Evolutionary conservation across 2,329 filamentous ascomycete genomes (phyloP).

Genomic region (Beauveria rudraprayagi): DNA sequence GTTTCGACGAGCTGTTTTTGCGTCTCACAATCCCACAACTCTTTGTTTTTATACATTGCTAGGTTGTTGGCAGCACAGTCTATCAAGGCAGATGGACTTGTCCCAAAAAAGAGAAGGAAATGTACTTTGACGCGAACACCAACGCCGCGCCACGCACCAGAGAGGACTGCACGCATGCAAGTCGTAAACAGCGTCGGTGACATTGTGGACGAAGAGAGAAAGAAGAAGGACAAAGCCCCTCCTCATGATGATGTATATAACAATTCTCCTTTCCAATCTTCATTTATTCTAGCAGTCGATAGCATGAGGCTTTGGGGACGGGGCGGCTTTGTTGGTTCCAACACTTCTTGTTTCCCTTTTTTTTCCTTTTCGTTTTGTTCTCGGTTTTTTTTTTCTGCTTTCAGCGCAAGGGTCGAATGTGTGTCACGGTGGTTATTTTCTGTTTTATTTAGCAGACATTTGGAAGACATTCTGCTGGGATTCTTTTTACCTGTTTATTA

Average conservation of each 20-base stretch:
- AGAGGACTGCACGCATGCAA: background rate
- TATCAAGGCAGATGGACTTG: background rate
- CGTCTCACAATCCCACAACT: background rate
- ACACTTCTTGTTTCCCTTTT: background rate
- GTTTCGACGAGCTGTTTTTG: background rate
- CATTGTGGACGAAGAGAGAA: background rate
- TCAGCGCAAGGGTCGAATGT: background rate
- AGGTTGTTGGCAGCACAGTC: background rate
- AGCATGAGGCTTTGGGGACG: background rate
- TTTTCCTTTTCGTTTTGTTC: background rate
- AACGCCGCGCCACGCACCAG: background rate
- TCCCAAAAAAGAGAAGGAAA: background rate
- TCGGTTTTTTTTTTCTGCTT: background rate
- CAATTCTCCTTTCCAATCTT: background rate
- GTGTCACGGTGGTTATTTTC: background rate
- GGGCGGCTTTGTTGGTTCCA: background rate
- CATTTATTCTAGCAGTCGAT: background rate
- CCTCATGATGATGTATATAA: conserved; percentile 8
- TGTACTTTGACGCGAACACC: background rate
- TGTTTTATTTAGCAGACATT: background rate
- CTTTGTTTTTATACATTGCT: background rate
- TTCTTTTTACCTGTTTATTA: conserved; percentile 7
- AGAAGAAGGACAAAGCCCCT: background rate
- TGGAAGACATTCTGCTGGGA: background rate
- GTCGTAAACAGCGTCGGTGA: background rate